phyloP scores from a whole-genome alignment of 163 green algal genomes.

The Scenedesmus sp. region DNA sequence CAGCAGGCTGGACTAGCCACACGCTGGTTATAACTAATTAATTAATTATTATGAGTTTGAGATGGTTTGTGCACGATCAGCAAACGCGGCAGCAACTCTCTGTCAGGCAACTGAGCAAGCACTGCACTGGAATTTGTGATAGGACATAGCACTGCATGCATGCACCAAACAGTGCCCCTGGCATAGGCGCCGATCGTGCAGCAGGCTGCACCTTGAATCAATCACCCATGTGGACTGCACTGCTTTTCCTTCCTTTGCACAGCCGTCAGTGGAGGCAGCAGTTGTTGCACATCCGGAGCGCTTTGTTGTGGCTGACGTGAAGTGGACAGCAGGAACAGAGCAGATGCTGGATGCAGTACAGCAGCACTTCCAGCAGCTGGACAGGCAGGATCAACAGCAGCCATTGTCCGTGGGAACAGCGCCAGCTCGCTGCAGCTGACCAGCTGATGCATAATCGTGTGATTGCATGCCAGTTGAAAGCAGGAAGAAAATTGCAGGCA shows the following conservation, averaged over 20 bases:
- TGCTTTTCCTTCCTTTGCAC: slow-evolving; percentile 12
- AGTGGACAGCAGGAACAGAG: slow-evolving; percentile 76
- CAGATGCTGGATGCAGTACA: slow-evolving; percentile 74
- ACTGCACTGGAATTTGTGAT: background rate
- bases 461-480: too few relatives aligned
- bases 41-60: too few relatives aligned
- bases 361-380: slow-evolving; percentile 49
- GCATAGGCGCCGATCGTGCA: background rate
- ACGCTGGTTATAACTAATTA: too few relatives aligned
- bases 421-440: background rate
- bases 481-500: background rate
- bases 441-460: background rate
- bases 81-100: background rate
- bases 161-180: too few relatives aligned
- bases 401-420: background rate
- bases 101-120: background rate
- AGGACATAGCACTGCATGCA: too few relatives aligned
- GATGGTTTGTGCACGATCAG: background rate
- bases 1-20: too few relatives aligned
- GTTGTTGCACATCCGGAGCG: slow-evolving; percentile 69
- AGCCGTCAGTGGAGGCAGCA: slow-evolving; percentile 70
- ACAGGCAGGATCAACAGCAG: background rate
- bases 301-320: slow-evolving; percentile 72
- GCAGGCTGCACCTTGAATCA: background rate
- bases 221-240: background rate